Evolutionary conservation across 164 flowering plant genomes (phyloP).

Genomic region (Hamamelis virginiana): DNA sequence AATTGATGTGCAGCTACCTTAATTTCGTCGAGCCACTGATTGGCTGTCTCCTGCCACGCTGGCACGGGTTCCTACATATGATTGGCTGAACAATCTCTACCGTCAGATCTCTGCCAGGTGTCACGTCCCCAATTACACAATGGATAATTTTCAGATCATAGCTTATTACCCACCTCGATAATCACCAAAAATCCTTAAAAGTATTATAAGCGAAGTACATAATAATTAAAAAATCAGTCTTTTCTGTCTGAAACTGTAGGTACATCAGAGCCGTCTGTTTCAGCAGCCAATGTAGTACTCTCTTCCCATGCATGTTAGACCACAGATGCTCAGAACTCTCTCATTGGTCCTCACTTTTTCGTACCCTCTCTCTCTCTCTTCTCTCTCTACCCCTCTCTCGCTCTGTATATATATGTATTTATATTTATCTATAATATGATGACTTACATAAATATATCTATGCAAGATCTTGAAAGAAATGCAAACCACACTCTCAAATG

Average conservation of each 20-base stretch:
- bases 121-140: constrained; percentile 15
- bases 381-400: not conserved
- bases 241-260: constrained; percentile 17
- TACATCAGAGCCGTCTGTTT: constrained; percentile 34
- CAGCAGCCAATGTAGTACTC: constrained; percentile 14
- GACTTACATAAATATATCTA: constrained; percentile 30
- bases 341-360: constrained; percentile 31
- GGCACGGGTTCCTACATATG: constrained; percentile 25
- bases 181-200: too few relatives aligned
- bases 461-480: constrained; percentile 28
- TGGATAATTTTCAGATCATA: constrained; percentile 19
- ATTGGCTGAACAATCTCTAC: constrained; percentile 32
- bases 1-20: constrained; percentile 32
- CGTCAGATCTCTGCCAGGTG: constrained; percentile 18
- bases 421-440: not conserved
- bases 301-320: constrained; percentile 19
- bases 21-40: constrained; percentile 56
- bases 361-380: constrained; percentile 17
- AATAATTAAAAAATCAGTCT: not conserved
- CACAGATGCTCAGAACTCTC: constrained; percentile 34
- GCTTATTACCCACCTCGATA: constrained; percentile 22
- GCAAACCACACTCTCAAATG: constrained; percentile 5
- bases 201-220: too few relatives aligned
- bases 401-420: not conserved
- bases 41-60: constrained; percentile 46